Conservation (phyloP, 108 stramenopile genomes). For the Nannochloropsis salina region DNA sequence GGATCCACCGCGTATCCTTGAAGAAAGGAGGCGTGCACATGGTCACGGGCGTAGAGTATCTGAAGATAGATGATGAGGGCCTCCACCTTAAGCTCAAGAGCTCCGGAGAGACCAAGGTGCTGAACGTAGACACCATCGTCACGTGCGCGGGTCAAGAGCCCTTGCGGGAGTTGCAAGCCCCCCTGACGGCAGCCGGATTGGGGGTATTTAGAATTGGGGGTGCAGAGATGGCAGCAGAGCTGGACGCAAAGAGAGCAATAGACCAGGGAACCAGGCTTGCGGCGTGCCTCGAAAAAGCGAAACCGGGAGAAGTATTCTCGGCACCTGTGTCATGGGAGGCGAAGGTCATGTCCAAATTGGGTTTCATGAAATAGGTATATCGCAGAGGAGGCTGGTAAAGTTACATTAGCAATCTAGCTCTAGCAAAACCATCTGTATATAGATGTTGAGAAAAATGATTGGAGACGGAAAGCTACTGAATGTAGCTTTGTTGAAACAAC, state of each 20-base stretch:
- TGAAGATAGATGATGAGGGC: constrained; percentile 79
- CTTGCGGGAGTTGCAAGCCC: constrained; percentile 44
- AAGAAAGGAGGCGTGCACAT: constrained; percentile 75
- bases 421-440: no score
- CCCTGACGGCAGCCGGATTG: constrained; percentile 32
- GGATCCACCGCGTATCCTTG: constrained; percentile 90
- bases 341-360: constrained; percentile 30
- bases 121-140: constrained; percentile 88
- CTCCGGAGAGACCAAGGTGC: constrained; percentile 49
- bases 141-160: constrained; percentile 87
- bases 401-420: no score
- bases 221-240: constrained; percentile 80
- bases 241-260: constrained; percentile 95
- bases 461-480: no score
- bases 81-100: constrained; percentile 67
- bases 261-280: constrained; percentile 95
- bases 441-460: no score
- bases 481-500: no score
- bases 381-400: no score
- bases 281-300: constrained; percentile 49
- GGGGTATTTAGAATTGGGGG: constrained; percentile 85
- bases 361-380: not conserved
- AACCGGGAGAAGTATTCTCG: constrained; percentile 52
- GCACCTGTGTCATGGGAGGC: constrained; percentile 45
- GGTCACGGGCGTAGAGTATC: constrained; percentile 72